Conservation (phyloP, 306 rosid genomes). For the Quercus ilex region DNA sequence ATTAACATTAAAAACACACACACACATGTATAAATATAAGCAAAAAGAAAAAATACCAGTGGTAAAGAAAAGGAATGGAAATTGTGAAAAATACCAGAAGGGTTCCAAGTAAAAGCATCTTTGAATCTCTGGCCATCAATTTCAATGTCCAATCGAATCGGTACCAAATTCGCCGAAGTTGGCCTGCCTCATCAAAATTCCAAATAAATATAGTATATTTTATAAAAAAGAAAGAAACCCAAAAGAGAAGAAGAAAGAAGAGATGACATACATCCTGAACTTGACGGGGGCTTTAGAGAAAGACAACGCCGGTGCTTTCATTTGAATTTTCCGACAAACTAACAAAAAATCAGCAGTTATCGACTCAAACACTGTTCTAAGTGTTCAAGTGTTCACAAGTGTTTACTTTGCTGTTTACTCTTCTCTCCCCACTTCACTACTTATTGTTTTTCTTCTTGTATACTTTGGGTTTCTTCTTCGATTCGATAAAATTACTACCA, state of each 20-base stretch:
- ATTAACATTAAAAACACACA: background rate
- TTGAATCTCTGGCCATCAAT: slow-evolving; percentile 71
- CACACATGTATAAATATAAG: too few species aligned
- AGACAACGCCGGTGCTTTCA: slow-evolving; percentile 60
- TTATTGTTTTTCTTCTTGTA: too few species aligned
- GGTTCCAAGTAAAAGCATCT: slow-evolving; percentile 95
- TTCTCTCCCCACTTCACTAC: too few species aligned
- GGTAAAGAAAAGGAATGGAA: background rate
- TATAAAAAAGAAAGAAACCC: too few species aligned
- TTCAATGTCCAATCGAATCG: slow-evolving; percentile 75
- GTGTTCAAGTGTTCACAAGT: too few species aligned
- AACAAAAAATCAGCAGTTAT: too few species aligned
- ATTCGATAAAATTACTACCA: too few species aligned
- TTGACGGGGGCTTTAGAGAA: slow-evolving; percentile 60
- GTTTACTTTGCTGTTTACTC: too few species aligned
- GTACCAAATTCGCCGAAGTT: slow-evolving; percentile 63
- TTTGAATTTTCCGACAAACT: background rate
- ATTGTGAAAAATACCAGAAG: slow-evolving; percentile 51
- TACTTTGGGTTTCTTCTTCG: too few species aligned
- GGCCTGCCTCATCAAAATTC: slow-evolving; percentile 41
- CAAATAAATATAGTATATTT: background rate
- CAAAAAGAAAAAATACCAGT: too few species aligned
- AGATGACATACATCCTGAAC: slow-evolving; percentile 62
- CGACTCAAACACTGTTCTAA: too few species aligned
- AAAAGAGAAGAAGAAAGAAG: background rate